Evolutionary conservation across 2,329 filamentous ascomycete genomes (phyloP).

Genomic region (Massarina eburnea): DNA sequence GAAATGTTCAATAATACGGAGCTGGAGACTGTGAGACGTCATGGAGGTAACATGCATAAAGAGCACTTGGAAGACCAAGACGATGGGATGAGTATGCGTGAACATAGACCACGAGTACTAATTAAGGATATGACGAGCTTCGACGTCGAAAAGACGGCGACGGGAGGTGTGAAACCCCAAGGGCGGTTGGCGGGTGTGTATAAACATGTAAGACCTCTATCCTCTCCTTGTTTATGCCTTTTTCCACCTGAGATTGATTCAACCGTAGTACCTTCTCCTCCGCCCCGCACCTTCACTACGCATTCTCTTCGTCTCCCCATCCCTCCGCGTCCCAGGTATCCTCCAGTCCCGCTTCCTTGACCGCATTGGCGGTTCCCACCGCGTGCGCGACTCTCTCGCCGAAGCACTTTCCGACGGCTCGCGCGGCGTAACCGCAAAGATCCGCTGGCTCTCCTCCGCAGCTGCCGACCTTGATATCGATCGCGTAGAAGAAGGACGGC

Average conservation of each 20-base stretch:
- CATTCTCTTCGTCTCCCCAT: conserved; percentile 54
- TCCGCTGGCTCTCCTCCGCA: conserved; percentile 62
- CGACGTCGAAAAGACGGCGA: conserved; percentile 26
- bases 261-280: conserved; percentile 49
- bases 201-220: conserved; percentile 52
- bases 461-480: conserved; percentile 38
- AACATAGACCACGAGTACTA: conserved; percentile 48
- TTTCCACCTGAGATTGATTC: neutral
- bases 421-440: conserved; percentile 72
- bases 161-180: conserved; percentile 19
- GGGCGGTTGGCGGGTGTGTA: conserved; percentile 53
- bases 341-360: conserved; percentile 52
- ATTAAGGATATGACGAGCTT: conserved; percentile 49
- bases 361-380: conserved; percentile 52
- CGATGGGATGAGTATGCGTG: conserved; percentile 28
- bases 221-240: neutral
- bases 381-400: conserved; percentile 56
- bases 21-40: conserved; percentile 63
- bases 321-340: conserved; percentile 52
- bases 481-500: conserved; percentile 59
- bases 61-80: conserved; percentile 54
- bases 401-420: conserved; percentile 65
- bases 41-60: conserved; percentile 65
- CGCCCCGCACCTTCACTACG: conserved; percentile 52
- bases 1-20: conserved; percentile 72